phyloP scores from a whole-genome alignment of 1,139 yeast species.

The Torulaspora globosa region DNA sequence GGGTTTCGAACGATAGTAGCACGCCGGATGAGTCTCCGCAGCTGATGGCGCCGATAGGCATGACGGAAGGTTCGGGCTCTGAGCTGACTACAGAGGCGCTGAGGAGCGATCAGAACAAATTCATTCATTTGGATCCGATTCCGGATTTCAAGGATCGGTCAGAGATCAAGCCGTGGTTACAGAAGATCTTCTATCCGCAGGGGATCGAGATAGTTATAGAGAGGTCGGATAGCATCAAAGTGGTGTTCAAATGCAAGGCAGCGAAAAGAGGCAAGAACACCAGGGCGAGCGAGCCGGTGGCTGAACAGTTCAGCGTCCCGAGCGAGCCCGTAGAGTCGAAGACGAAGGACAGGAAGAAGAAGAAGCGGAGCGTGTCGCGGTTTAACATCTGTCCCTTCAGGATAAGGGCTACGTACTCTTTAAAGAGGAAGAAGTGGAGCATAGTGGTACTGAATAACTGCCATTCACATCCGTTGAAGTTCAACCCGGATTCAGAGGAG shows the following conservation, averaged over 20 bases:
- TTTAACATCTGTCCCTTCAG: constrained; percentile 59
- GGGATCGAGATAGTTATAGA: constrained; percentile 66
- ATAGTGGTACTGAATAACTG: constrained; percentile 55
- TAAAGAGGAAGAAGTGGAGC: constrained; percentile 54
- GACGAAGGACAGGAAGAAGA: constrained; percentile 24
- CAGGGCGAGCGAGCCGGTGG: constrained; percentile 7
- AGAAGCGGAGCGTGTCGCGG: constrained; percentile 35
- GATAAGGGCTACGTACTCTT: constrained; percentile 61
- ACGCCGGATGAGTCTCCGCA: constrained; percentile 4
- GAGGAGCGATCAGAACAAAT: constrained; percentile 31
- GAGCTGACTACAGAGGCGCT: constrained; percentile 13
- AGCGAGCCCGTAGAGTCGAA: not conserved
- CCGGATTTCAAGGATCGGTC: constrained; percentile 43
- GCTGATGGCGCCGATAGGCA: not conserved
- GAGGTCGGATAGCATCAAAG: constrained; percentile 63
- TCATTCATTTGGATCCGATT: constrained; percentile 39
- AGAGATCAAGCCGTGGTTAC: constrained; percentile 69
- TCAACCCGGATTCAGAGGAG: constrained; percentile 36
- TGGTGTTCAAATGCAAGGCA: constrained; percentile 64
- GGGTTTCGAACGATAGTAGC: constrained; percentile 4
- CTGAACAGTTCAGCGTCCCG: not conserved
- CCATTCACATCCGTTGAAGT: constrained; percentile 42
- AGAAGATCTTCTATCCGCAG: constrained; percentile 43
- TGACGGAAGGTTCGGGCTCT: no score
- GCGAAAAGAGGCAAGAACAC: constrained; percentile 34